These are phyloP conservation scores for Metschnikowia shivogae DNA, from an alignment of 805 yeast species.

Conservation along the genomic window DNA sequence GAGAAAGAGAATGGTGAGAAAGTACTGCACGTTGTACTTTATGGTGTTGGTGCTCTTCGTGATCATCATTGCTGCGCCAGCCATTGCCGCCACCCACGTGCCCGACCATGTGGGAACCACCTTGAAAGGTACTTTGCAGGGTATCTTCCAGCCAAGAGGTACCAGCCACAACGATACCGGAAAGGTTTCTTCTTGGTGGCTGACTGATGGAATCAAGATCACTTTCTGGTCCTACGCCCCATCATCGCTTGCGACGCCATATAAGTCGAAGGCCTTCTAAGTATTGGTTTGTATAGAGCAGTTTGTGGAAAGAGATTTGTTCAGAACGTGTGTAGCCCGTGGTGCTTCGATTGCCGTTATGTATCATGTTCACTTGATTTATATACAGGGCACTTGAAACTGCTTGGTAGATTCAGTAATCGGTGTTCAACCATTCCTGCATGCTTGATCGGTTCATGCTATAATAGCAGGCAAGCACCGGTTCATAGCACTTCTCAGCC, in stretches of 20 bases:
- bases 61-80: constrained; percentile 85
- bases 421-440: too few relatives aligned
- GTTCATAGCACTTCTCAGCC: too few relatives aligned
- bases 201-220: constrained; percentile 22
- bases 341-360: too few relatives aligned
- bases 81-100: constrained; percentile 64
- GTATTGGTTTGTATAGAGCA: neutral
- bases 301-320: neutral
- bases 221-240: constrained; percentile 51
- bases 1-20: constrained; percentile 95
- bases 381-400: too few relatives aligned
- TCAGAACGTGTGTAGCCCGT: neutral
- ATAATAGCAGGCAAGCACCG: too few relatives aligned
- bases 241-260: constrained; percentile 44
- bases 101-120: constrained; percentile 35
- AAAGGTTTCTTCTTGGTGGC: constrained; percentile 23
- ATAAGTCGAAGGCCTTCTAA: constrained; percentile 51
- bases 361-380: too few relatives aligned
- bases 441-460: too few relatives aligned
- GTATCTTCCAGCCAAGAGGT: constrained; percentile 88
- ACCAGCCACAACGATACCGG: constrained; percentile 83
- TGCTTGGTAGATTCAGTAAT: too few relatives aligned
- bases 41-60: constrained; percentile 64
- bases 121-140: constrained; percentile 43
- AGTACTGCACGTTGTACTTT: constrained; percentile 82